Conservation (phyloP, 2,329 filamentous ascomycete genomes). For the Ceratocystis harringtonii region DNA sequence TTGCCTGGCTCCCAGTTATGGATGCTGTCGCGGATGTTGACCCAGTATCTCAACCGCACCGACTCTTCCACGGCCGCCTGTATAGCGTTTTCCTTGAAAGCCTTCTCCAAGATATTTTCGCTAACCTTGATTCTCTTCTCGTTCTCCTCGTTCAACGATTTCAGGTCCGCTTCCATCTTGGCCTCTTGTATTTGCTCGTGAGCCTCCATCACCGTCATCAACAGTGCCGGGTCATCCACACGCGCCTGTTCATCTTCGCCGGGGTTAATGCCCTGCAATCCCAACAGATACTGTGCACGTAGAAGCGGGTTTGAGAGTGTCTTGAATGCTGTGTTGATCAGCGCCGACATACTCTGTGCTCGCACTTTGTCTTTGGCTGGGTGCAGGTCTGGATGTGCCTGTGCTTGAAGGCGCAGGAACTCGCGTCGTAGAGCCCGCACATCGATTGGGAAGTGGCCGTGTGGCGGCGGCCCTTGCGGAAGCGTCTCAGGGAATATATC, state of each 20-base stretch:
- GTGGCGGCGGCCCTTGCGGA: conserved; percentile 60
- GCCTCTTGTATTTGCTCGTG: conserved; percentile 63
- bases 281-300: conserved; percentile 78
- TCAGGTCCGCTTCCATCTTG: conserved; percentile 47
- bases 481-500: conserved; percentile 74
- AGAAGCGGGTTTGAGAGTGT: conserved; percentile 64
- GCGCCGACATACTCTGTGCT: conserved; percentile 64
- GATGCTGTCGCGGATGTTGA: conserved; percentile 68
- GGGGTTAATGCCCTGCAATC: conserved; percentile 60
- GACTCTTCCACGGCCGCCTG: conserved; percentile 54
- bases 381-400: conserved; percentile 58
- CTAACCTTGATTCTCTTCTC: conserved; percentile 48
- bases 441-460: conserved; percentile 61
- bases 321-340: conserved; percentile 83
- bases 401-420: conserved; percentile 70
- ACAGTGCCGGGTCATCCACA: conserved; percentile 50
- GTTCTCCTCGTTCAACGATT: conserved; percentile 47
- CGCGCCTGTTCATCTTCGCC: conserved; percentile 62
- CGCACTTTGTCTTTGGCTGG: conserved; percentile 35
- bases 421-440: conserved; percentile 57
- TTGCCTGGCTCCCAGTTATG: conserved; percentile 73
- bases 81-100: conserved; percentile 53
- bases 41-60: conserved; percentile 75
- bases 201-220: conserved; percentile 69
- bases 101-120: conserved; percentile 45